Evolutionary conservation across 331 rosid species (phyloP), one percentile per base, ranked within the genome.

Genomic region (Quercus lobata): DNA sequence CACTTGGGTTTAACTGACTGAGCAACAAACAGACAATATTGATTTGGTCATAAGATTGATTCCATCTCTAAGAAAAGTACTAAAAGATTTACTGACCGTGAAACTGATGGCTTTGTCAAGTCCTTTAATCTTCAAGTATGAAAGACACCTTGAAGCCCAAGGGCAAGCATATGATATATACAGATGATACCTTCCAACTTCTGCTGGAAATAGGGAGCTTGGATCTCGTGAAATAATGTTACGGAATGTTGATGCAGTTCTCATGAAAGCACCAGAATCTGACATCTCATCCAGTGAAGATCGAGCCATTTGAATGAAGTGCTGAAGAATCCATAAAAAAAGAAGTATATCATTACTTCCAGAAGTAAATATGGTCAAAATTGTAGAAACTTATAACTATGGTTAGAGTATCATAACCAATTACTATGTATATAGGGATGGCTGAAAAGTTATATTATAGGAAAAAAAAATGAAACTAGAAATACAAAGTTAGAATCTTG

Each of bases 91-190:
- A 90, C 91, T 71, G 56, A 88, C 97, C 87, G 99, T 77, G 86
- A 95, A 92, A 86, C 87, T 83, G 82, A 95, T 85, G 85, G 93
- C 91, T 79, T 91, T 93, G 69, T 90, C 85, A 73, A 95, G 99
- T 75, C 97, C 99, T 83, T 95, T 95, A 78, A 95, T 75, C 80
- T 85, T 87, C 92, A 95, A 88, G 87, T 87, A 95, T 54, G 97
- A 89, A 75, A 95, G 97, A 89, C 99, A 95, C 81, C 99, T 87
- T 52, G 88, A 89, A 79, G 99, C 99, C 99, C 99, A 95, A 12
- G 97, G 99, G 75, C 97, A 95, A 77, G 94, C 96, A 85, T 91
- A 95, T 21, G 99, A 93, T 83, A 91, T 63, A 60, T 93, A 95
- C 35, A 95, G 87, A 85, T 95, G 99, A 82, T 95, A 95, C 79